Evolutionary conservation across 805 yeast species (phyloP).

Genomic region (Candida parachauliodes): DNA sequence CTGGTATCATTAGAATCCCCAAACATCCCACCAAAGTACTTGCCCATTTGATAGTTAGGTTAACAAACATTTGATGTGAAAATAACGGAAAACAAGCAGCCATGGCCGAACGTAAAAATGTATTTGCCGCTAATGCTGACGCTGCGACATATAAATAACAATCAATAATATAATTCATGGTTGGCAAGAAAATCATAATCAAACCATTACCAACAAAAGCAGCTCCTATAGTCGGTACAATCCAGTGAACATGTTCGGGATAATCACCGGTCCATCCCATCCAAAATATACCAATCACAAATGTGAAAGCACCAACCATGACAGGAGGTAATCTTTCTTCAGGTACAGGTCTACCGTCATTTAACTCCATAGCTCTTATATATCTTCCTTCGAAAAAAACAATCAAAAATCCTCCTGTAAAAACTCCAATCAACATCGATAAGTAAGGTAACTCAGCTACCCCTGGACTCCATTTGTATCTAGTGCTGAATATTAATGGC

Average conservation of each 20-base stretch:
- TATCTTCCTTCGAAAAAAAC: constrained; percentile 57
- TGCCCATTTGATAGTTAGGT: constrained; percentile 53
- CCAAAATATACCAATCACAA: constrained; percentile 82
- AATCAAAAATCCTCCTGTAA: constrained; percentile 52
- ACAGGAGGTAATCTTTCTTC: constrained; percentile 79
- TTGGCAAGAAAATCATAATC: constrained; percentile 54
- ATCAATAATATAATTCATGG: constrained; percentile 59
- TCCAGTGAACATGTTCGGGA: constrained; percentile 72
- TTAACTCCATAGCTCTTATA: constrained; percentile 41
- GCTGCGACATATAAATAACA: constrained; percentile 57
- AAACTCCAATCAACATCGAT: constrained; percentile 67
- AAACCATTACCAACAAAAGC: constrained; percentile 42
- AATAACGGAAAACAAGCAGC: constrained; percentile 63
- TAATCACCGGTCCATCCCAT: constrained; percentile 85
- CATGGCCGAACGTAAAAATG: constrained; percentile 54
- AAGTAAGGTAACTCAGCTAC: constrained; percentile 77
- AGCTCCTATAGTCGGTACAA: constrained; percentile 51
- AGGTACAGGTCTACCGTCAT: constrained; percentile 61
- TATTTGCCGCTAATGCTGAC: constrained; percentile 62
- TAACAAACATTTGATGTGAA: constrained; percentile 48
- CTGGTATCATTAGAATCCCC: constrained; percentile 50
- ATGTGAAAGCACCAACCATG: constrained; percentile 65
- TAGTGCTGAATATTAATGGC: constrained; percentile 44
- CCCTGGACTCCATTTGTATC: constrained; percentile 59
- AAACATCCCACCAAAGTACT: constrained; percentile 51